These are phyloP conservation scores for Acanthamoeba healyi DNA, from an alignment of 208 protist genomes.

Conservation along the genomic window DNA sequence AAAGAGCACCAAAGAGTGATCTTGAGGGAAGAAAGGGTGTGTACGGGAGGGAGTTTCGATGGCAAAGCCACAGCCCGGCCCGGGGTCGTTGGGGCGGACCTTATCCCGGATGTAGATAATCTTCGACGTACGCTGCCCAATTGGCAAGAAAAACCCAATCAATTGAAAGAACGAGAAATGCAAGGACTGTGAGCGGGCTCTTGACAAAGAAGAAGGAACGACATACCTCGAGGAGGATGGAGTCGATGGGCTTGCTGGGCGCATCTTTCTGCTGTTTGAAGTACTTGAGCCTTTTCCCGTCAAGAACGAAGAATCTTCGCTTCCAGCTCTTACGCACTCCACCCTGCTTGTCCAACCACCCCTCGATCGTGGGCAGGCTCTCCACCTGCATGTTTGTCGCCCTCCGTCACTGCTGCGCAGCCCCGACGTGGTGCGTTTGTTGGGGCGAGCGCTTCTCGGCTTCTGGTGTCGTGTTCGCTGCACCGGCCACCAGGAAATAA, in stretches of 20 bases:
- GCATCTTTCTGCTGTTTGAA: constrained; percentile 71
- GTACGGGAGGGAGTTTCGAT: constrained; percentile 47
- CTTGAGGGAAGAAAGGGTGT: not conserved
- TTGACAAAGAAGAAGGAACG: not conserved
- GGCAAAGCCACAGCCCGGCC: constrained; percentile 42
- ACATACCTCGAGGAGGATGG: constrained; percentile 9
- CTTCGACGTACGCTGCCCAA: not conserved
- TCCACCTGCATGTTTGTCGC: not conserved
- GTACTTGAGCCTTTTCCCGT: constrained; percentile 70
- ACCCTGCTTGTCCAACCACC: constrained; percentile 70
- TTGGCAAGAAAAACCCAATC: not conserved
- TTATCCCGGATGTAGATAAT: constrained; percentile 67
- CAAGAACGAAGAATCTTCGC: constrained; percentile 50
- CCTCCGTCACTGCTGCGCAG: no score
- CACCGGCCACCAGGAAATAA: no score
- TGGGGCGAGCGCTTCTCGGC: no score
- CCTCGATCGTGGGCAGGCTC: constrained; percentile 46
- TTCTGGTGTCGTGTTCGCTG: no score
- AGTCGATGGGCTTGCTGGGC: constrained; percentile 48
- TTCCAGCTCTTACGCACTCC: constrained; percentile 74
- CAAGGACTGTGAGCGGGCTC: no score
- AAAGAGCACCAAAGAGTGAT: not conserved
- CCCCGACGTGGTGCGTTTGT: no score
- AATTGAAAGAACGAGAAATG: constrained; percentile 14
- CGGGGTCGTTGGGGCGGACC: constrained; percentile 6